Conservation (phyloP, 108 stramenopile genomes). For the Tribonema minus region DNA sequence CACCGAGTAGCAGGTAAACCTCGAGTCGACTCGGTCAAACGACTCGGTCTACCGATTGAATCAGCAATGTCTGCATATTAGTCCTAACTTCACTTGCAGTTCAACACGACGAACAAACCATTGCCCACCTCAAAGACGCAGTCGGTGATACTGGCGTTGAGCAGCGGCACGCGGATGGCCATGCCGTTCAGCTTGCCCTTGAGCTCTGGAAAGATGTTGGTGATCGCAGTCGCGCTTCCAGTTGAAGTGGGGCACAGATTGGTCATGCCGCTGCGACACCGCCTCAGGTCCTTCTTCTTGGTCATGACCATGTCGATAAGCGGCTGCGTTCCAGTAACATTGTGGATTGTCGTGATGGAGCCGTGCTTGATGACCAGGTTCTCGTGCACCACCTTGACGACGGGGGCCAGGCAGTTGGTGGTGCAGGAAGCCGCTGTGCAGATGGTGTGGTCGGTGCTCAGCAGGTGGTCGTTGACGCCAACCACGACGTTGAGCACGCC, state of each 20-base stretch:
- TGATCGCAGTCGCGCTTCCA: conserved; percentile 84
- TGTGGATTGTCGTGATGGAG: conserved; percentile 88
- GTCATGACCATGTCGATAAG: conserved; percentile 28
- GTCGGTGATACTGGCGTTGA: conserved; percentile 81
- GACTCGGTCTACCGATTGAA: no score
- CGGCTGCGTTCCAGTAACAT: conserved; percentile 79
- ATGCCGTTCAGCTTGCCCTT: conserved; percentile 89
- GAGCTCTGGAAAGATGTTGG: conserved; percentile 87
- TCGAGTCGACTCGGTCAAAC: no score
- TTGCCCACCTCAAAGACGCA: no score
- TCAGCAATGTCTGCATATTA: no score
- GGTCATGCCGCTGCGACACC: conserved; percentile 81
- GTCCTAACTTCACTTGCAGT: no score
- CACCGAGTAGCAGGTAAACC: no score
- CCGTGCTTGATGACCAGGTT: conserved; percentile 85
- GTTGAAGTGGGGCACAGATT: conserved; percentile 88
- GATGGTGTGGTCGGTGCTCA: conserved; percentile 63
- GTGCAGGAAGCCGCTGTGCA: conserved; percentile 91
- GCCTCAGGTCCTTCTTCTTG: conserved; percentile 67
- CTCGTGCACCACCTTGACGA: conserved; percentile 80
- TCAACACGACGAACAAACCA: no score
- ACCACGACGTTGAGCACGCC: conserved; percentile 84
- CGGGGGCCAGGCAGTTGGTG: conserved; percentile 90
- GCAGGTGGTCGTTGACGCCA: conserved; percentile 77
- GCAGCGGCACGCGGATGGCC: conserved; percentile 82